These are phyloP conservation scores for Diaporthe destruens DNA, from an alignment of 2,329 filamentous ascomycete genomes.

Conservation along the genomic window DNA sequence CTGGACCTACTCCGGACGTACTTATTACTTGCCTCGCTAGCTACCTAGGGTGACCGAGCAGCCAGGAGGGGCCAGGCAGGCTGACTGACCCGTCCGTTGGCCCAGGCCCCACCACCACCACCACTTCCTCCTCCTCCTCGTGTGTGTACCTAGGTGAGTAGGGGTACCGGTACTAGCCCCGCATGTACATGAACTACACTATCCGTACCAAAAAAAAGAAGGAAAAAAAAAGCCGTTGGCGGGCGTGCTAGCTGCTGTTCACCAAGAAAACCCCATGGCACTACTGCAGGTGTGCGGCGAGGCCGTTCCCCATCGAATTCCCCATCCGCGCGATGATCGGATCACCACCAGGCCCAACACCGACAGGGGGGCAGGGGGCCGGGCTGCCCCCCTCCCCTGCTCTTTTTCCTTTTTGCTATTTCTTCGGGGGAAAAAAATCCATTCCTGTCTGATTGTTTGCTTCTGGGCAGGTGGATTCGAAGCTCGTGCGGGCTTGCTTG, in stretches of 20 bases:
- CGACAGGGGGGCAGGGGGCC: too few relatives aligned
- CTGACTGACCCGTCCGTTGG: not conserved
- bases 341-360: slow-evolving; percentile 12
- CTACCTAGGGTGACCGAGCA: too few relatives aligned
- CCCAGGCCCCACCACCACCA: slow-evolving; percentile 5
- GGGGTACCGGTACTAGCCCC: not conserved
- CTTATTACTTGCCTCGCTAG: too few relatives aligned
- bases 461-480: too few relatives aligned
- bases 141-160: too few relatives aligned
- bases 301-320: not conserved
- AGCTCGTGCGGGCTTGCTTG: not conserved
- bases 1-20: not conserved
- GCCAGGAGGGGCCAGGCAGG: too few relatives aligned
- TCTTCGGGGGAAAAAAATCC: not conserved
- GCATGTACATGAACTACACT: not conserved
- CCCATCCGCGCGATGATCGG: slow-evolving; percentile 9
- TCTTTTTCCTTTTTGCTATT: not conserved
- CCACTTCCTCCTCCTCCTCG: too few relatives aligned
- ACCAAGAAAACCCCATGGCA: not conserved
- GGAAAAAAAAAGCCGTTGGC: not conserved
- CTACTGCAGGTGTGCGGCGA: slow-evolving; percentile 21
- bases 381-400: not conserved
- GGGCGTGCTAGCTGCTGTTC: not conserved
- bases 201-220: too few relatives aligned
- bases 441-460: too few relatives aligned